Percentiles rank a stretch among this genome's conserved stretches.
Evolutionary conservation across 108 stramenopile genomes (phyloP).

Genomic region (Schizochytrium sp.): DNA sequence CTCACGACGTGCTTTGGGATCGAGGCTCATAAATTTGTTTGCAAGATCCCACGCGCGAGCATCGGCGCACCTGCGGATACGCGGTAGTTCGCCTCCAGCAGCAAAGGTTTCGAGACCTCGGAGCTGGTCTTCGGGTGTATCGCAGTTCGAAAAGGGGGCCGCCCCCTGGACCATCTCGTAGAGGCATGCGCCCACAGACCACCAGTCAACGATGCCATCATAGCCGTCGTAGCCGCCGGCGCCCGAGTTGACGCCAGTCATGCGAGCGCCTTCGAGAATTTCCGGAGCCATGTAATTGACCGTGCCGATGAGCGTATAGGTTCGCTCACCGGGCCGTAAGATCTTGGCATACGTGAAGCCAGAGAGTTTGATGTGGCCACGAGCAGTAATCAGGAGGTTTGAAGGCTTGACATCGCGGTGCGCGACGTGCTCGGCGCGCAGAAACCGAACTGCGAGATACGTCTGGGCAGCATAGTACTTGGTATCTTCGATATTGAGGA

Average conservation of each 20-base stretch:
- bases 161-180: not conserved
- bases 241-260: not conserved
- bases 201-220: not conserved
- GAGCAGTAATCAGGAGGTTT: not conserved
- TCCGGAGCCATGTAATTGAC: constrained; percentile 13
- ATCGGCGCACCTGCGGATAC: not conserved
- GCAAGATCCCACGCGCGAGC: not conserved
- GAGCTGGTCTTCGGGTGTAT: not conserved
- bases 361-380: not conserved
- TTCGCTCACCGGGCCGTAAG: not conserved
- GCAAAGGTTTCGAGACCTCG: not conserved
- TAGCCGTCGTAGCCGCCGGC: not conserved
- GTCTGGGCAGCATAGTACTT: not conserved
- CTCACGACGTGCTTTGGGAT: not conserved
- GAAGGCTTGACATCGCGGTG: not conserved
- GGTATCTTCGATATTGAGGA: not conserved
- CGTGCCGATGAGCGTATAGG: not conserved
- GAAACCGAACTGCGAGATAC: not conserved
- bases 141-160: not conserved
- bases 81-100: not conserved
- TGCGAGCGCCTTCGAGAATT: not conserved
- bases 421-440: not conserved
- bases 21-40: not conserved
- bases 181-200: not conserved
- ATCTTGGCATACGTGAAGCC: not conserved